These are phyloP conservation scores for Eucalyptus curtisii DNA, from an alignment of 345 rosid genomes.

Conservation along the genomic window DNA sequence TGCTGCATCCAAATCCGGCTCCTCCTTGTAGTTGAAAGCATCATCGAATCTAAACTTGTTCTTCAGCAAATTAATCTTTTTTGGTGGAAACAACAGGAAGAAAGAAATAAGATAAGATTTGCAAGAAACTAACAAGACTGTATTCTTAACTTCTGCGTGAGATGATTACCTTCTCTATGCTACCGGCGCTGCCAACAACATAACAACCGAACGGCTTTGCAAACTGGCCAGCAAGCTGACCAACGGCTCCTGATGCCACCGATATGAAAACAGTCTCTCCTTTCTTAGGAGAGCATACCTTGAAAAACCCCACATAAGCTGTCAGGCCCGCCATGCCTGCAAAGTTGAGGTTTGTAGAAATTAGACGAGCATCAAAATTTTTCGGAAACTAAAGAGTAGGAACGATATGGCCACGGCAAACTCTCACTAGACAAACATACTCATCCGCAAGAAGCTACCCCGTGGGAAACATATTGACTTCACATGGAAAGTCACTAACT, in stretches of 20 bases:
- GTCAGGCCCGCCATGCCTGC: slow-evolving; percentile 38
- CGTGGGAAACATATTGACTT: neutral
- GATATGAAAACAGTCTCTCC: slow-evolving; percentile 38
- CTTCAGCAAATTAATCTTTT: slow-evolving; percentile 48
- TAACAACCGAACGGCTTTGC: slow-evolving; percentile 38
- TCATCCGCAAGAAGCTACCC: neutral
- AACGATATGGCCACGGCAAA: neutral
- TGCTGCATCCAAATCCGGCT: slow-evolving; percentile 32
- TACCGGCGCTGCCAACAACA: slow-evolving; percentile 45
- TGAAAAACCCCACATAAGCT: slow-evolving; percentile 37
- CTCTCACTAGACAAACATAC: neutral
- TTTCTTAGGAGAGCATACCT: slow-evolving; percentile 31
- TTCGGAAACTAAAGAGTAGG: neutral
- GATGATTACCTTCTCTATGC: slow-evolving; percentile 15
- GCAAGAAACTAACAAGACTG: no score
- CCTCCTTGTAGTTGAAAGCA: slow-evolving; percentile 72
- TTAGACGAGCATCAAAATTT: neutral
- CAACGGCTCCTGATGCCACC: slow-evolving; percentile 43
- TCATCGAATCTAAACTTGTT: slow-evolving; percentile 55
- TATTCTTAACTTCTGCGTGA: no score
- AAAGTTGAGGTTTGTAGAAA: neutral
- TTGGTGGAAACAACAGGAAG: neutral
- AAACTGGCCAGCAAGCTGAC: slow-evolving; percentile 51
- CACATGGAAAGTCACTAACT: neutral
- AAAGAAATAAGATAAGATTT: no score